Conservation (phyloP, 2,329 filamentous ascomycete species). For the Nemania bipapillata region DNA sequence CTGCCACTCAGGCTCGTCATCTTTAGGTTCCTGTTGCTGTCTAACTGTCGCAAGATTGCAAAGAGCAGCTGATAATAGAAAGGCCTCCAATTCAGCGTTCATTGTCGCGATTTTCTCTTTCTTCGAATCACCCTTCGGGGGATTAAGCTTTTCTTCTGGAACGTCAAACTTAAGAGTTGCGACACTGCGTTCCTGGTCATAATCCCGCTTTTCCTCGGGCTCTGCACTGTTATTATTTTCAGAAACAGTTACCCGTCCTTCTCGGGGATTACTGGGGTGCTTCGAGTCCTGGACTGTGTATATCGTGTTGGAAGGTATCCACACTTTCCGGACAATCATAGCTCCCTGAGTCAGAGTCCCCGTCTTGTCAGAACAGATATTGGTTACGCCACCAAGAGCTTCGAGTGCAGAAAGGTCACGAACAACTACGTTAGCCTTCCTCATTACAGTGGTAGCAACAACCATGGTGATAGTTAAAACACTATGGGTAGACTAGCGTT, state of each 20-base stretch:
- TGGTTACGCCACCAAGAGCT: constrained; percentile 75
- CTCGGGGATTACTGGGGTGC: constrained; percentile 70
- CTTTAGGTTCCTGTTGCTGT: constrained; percentile 63
- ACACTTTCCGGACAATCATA: constrained; percentile 75
- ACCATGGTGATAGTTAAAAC: constrained; percentile 78
- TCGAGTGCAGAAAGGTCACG: constrained; percentile 74
- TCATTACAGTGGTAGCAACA: constrained; percentile 72
- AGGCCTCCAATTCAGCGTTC: constrained; percentile 62
- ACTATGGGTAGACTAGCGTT: constrained; percentile 40
- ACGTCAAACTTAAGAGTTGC: constrained; percentile 71
- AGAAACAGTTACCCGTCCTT: constrained; percentile 64
- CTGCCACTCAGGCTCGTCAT: constrained; percentile 69
- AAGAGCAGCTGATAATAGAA: constrained; percentile 68
- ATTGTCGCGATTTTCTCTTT: constrained; percentile 55
- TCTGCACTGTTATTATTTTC: constrained; percentile 53
- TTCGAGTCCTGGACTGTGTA: constrained; percentile 71
- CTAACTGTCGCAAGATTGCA: constrained; percentile 73
- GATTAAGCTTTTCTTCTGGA: constrained; percentile 65
- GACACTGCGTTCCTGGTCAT: constrained; percentile 68
- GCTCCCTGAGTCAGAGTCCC: constrained; percentile 75
- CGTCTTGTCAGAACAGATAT: constrained; percentile 79
- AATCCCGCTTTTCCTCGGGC: constrained; percentile 62
- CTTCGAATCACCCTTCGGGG: constrained; percentile 51
- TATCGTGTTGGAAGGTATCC: constrained; percentile 68
- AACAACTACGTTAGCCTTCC: constrained; percentile 72